Evolutionary conservation across 139 green algal genomes (phyloP), one percentile per base, ranked within the genome.

Genomic region (Closterium sp.): DNA sequence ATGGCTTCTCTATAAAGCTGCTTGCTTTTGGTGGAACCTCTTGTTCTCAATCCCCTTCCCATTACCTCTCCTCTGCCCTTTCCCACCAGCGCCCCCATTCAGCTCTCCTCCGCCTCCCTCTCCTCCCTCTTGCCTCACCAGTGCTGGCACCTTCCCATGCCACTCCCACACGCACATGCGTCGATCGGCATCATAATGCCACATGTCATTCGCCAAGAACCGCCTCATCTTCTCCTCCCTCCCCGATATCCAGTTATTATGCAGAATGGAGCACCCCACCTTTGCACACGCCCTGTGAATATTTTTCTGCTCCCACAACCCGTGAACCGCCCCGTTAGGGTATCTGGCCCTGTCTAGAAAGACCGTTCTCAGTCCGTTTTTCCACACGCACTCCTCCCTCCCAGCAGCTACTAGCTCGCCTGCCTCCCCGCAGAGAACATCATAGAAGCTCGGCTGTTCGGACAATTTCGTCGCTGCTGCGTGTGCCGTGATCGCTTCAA

Each of bases 171-270:
- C 28, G 85, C 85, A 87, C 85, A 87, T 87, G 85, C 22, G 85
- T 9, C 85, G 21, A 2, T 87, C 85, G 4, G 28, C 85, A 31
- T 87, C 85, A 29, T 87, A 87, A 87, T 87, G 85, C 85, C 85
- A 87, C n/a, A 87, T 32, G 28, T 31, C 85, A 6, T 87, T 87
- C 21, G 22, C 27, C 85, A 31, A 21, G 17, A 87, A 32, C 85
- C 85, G 85, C 85, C 28, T 31, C 85, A 87, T 87, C 85, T 87
- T 87, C 85, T 30, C 85, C 85, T 87, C 85, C 85, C 85, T 28
- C 85, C 91, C 91, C 28, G 91, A 93, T 22, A 94, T 92, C 91
- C 91, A 94, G 62, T 94, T 94, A 29, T 94, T 94, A 70, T 94
- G 91, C 24, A 94, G 88, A 27, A 94, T 92, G 88, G 73, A 31